These are phyloP conservation scores for Hypoxylon rickii DNA, from an alignment of 495 filamentous ascomycete genomes.

Conservation along the genomic window DNA sequence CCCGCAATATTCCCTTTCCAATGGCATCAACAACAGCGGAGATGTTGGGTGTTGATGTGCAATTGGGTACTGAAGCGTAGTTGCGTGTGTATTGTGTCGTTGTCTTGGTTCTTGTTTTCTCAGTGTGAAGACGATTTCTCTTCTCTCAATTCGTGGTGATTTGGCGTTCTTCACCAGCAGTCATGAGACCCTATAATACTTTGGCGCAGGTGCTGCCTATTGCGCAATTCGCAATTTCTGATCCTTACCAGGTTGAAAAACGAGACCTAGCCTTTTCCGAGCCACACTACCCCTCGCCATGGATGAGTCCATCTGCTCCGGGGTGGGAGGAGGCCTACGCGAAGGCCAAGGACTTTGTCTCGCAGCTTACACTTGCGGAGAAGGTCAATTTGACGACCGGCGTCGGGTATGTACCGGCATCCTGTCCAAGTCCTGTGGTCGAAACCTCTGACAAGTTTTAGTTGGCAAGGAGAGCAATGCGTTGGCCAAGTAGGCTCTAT, in stretches of 20 bases:
- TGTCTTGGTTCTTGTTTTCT: background rate
- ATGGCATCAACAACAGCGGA: too few species aligned
- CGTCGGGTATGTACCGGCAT: conserved; percentile 60
- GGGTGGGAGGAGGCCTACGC: conserved; percentile 80
- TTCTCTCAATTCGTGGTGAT: too few species aligned
- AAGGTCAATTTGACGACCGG: conserved; percentile 94
- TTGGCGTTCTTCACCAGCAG: too few species aligned
- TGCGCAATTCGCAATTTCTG: conserved; percentile 20
- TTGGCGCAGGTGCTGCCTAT: conserved; percentile 6
- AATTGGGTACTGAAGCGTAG: too few species aligned
- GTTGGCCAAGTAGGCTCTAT: conserved; percentile 77
- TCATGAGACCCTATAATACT: conserved; percentile 9
- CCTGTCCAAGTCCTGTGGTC: background rate
- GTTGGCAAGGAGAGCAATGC: conserved; percentile 77
- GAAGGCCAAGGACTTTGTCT: conserved; percentile 78
- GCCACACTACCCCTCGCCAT: conserved; percentile 84
- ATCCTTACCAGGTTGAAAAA: conserved; percentile 21
- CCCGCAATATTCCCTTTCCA: background rate
- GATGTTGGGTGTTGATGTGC: too few species aligned
- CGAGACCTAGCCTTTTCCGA: conserved; percentile 41
- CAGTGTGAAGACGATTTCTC: background rate
- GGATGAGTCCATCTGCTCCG: conserved; percentile 69
- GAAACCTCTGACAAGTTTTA: conserved; percentile 44
- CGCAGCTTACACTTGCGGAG: conserved; percentile 80
- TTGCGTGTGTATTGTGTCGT: too few species aligned